Evolutionary conservation across 2,329 filamentous ascomycete species (phyloP), one percentile per base, ranked within the genome.

Genomic region (Grosmannia huntii): DNA sequence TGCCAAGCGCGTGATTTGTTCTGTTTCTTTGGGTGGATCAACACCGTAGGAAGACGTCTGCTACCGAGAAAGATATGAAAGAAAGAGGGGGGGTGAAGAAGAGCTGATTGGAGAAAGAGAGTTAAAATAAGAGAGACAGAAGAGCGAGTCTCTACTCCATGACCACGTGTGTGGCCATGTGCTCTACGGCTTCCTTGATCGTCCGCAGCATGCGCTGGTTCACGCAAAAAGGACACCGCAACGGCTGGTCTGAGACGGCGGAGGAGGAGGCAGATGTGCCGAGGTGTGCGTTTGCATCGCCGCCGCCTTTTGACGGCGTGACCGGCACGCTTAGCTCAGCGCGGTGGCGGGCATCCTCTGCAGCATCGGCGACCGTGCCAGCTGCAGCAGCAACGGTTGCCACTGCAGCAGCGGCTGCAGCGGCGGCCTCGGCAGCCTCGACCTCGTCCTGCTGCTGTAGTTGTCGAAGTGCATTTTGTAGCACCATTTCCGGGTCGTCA

Each of bases 111-210:
- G 49, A 38, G 19, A 53, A 7, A 48, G 49, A 12, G 33, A 12
- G 36, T 25, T 14, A 10, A 33, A 19, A 53, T n/a, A n/a, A n/a
- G 16, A 38, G 36, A 36, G 19, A 53, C 10, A 54, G 31, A 27
- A 49, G 12, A 11, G 36, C 25, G 48, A 14, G 6, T 16, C 10
- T 14, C 19, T 31, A 14, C 66, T 67, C 79, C 21, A 83, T 78
- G 16, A 83, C 75, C 5, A 84, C 81, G 60, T 84, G 81, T 2
- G 79, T 82, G 12, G 80, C 80, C 73, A 84, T 72, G 65, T 84
- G 81, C 66, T 84, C 81, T 3, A 84, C 80, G 5, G 81, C 79
- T 66, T 84, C 81, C 67, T 81, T 83, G 52, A 83, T 80, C 1
- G 75, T 79, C 21, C 80, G 72, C 56, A 84, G 72, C 79, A 83